Percentiles rank a stretch among this genome's conserved stretches.
phyloP scores from a whole-genome alignment of 2,329 filamentous ascomycete genomes.

The Pseudopithomyces chartarum region DNA sequence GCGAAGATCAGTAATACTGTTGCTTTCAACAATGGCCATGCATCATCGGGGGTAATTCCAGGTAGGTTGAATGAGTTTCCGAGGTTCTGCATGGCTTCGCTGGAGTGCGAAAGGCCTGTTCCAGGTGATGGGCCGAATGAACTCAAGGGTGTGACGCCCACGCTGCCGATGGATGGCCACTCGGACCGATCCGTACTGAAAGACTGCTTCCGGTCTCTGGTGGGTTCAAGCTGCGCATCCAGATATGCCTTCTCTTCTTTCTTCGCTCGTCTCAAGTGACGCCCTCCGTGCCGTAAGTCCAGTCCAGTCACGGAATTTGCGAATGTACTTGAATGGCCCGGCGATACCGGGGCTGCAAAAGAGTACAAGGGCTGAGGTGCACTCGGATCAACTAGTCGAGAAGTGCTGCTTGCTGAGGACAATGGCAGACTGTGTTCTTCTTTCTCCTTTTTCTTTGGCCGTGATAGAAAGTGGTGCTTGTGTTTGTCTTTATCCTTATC shows the following conservation, averaged over 20 bases:
- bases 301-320: constrained; percentile 81
- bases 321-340: constrained; percentile 71
- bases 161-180: constrained; percentile 37
- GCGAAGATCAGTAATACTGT: constrained; percentile 80
- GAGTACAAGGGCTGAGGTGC: constrained; percentile 79
- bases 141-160: constrained; percentile 28
- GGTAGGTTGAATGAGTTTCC: constrained; percentile 54
- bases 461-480: constrained; percentile 78
- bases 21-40: constrained; percentile 79
- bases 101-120: constrained; percentile 36
- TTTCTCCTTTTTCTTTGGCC: constrained; percentile 75
- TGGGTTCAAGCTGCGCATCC: constrained; percentile 37
- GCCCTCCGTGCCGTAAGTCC: constrained; percentile 77
- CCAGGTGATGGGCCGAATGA: constrained; percentile 25
- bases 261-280: constrained; percentile 76
- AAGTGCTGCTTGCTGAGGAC: constrained; percentile 78
- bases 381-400: constrained; percentile 73
- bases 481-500: constrained; percentile 76
- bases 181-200: constrained; percentile 46
- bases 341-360: constrained; percentile 75
- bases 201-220: constrained; percentile 43
- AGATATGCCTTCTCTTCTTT: constrained; percentile 56
- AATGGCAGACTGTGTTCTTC: constrained; percentile 72
- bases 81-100: constrained; percentile 50
- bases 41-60: constrained; percentile 68